Percentiles rank a stretch among this genome's conserved stretches.
Conservation (phyloP, 2,329 filamentous ascomycete genomes). For the Pseudogymnoascus destructans region DNA sequence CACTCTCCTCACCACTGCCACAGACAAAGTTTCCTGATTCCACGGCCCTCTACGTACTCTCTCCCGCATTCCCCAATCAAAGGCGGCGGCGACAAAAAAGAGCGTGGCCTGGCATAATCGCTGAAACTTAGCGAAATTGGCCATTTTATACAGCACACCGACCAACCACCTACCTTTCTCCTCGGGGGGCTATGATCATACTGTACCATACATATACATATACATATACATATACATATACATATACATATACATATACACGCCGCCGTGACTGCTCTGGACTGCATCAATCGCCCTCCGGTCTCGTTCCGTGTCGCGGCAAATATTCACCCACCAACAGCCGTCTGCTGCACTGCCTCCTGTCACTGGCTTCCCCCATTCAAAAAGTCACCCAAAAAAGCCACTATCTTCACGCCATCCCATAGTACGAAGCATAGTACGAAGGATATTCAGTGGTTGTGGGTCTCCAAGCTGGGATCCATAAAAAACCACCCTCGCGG, state of each 20-base stretch:
- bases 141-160: slow-evolving; percentile 7
- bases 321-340: not conserved
- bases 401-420: slow-evolving; percentile 1
- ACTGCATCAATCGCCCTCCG: not conserved
- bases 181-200: not conserved
- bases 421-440: not conserved
- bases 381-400: not conserved
- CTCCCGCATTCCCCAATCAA: not conserved
- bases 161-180: not conserved
- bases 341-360: not conserved
- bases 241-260: not conserved
- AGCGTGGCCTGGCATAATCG: not conserved
- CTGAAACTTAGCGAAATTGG: slow-evolving; percentile 8
- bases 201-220: not conserved
- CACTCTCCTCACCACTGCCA: not conserved
- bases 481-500: slow-evolving; percentile 2
- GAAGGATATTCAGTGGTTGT: not conserved
- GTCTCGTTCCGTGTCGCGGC: not conserved
- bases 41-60: not conserved
- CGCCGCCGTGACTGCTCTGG: not conserved
- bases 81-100: not conserved
- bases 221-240: not conserved
- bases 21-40: not conserved
- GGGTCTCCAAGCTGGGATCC: not conserved
- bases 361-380: not conserved